Evolutionary conservation across 495 filamentous ascomycete species (phyloP).

Genomic region (Chaetomium tenue): DNA sequence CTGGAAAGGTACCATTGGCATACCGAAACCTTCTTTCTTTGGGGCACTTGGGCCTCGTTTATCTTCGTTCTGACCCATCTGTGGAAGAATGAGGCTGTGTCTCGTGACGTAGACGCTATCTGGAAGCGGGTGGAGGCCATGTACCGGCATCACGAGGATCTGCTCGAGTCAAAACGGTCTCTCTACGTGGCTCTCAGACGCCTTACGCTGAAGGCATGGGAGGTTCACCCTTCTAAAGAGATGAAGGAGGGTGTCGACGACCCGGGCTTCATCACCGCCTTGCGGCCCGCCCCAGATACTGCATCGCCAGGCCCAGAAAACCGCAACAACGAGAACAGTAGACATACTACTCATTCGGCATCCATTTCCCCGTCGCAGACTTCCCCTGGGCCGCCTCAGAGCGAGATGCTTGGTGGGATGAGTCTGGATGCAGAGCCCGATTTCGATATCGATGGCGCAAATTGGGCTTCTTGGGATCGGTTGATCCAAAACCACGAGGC

Average conservation of each 20-base stretch:
- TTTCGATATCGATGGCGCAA: not conserved
- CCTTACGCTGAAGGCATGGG: not conserved
- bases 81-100: not conserved
- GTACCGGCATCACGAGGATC: slow-evolving; percentile 16
- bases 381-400: no score
- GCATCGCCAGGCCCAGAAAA: not conserved
- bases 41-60: not conserved
- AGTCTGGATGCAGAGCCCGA: not conserved
- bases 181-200: not conserved
- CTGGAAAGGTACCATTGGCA: slow-evolving; percentile 22
- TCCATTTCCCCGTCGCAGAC: not conserved
- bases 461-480: slow-evolving; percentile 24
- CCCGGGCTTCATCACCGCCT: not conserved
- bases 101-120: not conserved
- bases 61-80: not conserved
- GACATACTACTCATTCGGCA: not conserved
- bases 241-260: not conserved
- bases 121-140: slow-evolving; percentile 22
- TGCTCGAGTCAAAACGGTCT: slow-evolving; percentile 16
- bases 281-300: not conserved
- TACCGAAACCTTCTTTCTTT: slow-evolving; percentile 12
- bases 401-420: not conserved
- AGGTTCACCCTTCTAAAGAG: not conserved
- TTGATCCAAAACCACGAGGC: not conserved
- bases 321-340: not conserved